Evolutionary conservation across 257 asterid species (phyloP), one percentile per base, ranked within the genome.

Genomic region (Solanum raphanifolium): DNA sequence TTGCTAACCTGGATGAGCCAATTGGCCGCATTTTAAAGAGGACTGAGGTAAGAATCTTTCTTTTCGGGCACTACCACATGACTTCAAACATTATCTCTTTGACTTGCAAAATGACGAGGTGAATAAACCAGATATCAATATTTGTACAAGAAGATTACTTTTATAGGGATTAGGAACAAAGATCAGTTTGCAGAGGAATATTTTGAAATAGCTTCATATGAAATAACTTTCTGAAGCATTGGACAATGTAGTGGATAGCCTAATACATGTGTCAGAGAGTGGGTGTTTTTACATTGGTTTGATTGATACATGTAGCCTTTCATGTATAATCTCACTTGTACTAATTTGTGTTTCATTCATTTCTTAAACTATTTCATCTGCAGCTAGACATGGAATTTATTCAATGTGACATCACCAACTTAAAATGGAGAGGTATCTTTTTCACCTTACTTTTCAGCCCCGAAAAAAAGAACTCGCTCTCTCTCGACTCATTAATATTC

Each of bases 1-100:
- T 94, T 66, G 98, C 98, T 13, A 92, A 93, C 32, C 93, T 95
- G 98, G 96, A 95, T 87, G 98, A 94, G 87, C 98, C 98, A 36
- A 88, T 94, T 81, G 98, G 98, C 81, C 98, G 87, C 48, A 89
- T 94, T 81, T 73, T 91, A 62, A 94, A 89, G 92, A 94, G 92
- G 90, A 95, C 93, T 11, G 96, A 95, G 96, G 98, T 93, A 87
- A 65, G 84, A 62, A 86, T 62, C 52, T 46, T 35, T 31, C 7
- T 84, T 23, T 74, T 23, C 15, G 18, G 35, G 41, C 62, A 86
- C 41, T 85, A 21, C 52, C 58, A 34, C 23, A 29, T 46, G 78
- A 46, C 65, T 46, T 36, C 2, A 6, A 46, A 74, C 74, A 66
- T 86, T 79, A 36, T 36, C 65, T n/a, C 21, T 32, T 23, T 78